phyloP scores from a whole-genome alignment of 768 basidiomycete species.

The Dictyophora rubrovolvata region DNA sequence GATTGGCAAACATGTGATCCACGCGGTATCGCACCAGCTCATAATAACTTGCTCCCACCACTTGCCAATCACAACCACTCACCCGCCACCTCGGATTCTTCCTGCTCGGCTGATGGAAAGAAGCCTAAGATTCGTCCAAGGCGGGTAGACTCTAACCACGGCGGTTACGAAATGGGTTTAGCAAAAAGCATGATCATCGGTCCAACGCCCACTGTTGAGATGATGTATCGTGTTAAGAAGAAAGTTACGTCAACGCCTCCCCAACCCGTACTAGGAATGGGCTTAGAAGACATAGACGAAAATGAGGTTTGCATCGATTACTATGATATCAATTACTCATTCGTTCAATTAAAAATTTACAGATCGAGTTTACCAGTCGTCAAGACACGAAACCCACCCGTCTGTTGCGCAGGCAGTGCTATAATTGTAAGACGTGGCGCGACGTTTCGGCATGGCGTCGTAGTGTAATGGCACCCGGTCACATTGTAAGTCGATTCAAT shows the following conservation, averaged over 20 bases:
- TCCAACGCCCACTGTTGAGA: not conserved
- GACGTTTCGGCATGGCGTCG: conserved; percentile 9
- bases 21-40: not conserved
- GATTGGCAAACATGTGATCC: conserved; percentile 8
- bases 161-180: not conserved
- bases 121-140: not conserved
- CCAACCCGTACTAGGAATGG: conserved; percentile 2
- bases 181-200: not conserved
- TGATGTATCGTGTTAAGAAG: conserved; percentile 1
- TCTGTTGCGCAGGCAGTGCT: conserved; percentile 5
- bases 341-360: not conserved
- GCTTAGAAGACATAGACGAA: conserved; percentile 7
- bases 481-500: not conserved
- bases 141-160: not conserved
- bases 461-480: conserved; percentile 6
- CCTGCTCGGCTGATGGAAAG: not conserved
- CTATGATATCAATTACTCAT: not conserved
- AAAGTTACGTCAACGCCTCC: not conserved
- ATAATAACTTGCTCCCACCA: not conserved
- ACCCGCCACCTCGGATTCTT: not conserved
- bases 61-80: not conserved
- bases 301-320: not conserved
- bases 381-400: conserved; percentile 9
- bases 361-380: conserved; percentile 8
- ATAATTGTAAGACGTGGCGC: conserved; percentile 8